A percentile compares a stretch with the other conserved stretches of the same genome.
phyloP scores from a whole-genome alignment of 495 filamentous ascomycete species.

The Podospora bellae-mahoneyi region DNA sequence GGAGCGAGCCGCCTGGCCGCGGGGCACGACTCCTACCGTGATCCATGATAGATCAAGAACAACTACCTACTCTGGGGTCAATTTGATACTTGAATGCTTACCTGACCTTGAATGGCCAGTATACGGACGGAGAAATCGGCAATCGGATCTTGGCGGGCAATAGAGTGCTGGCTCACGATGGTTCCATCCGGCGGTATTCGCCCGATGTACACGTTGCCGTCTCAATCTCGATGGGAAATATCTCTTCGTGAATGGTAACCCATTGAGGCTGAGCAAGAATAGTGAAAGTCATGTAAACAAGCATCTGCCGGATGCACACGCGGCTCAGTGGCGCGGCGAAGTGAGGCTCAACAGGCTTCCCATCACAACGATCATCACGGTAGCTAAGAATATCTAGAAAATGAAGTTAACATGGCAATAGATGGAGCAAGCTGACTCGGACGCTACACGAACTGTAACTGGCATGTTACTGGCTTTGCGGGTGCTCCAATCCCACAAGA shows the following conservation, averaged over 20 bases:
- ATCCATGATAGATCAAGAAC: no score
- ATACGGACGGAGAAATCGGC: slow-evolving; percentile 24
- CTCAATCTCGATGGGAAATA: not conserved
- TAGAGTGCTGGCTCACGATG: not conserved
- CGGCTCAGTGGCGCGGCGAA: not conserved
- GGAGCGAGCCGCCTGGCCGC: not conserved
- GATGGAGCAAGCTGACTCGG: not conserved
- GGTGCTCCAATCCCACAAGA: not conserved
- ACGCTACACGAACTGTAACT: not conserved
- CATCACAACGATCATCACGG: not conserved
- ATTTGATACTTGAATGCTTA: not conserved
- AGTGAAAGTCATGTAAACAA: not conserved
- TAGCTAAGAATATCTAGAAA: not conserved
- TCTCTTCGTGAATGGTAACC: not conserved
- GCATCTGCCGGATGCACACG: slow-evolving; percentile 3
- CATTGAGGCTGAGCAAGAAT: not conserved
- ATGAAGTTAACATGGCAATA: not conserved
- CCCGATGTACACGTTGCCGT: not conserved
- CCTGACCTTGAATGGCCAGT: slow-evolving; percentile 21
- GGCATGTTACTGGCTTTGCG: not conserved
- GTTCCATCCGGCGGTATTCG: no score
- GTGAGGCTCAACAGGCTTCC: not conserved
- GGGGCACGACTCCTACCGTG: not conserved
- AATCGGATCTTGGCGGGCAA: not conserved
- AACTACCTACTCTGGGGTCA: not conserved